Evolutionary conservation across 345 rosid species (phyloP).

Genomic region (Psidium guajava): DNA sequence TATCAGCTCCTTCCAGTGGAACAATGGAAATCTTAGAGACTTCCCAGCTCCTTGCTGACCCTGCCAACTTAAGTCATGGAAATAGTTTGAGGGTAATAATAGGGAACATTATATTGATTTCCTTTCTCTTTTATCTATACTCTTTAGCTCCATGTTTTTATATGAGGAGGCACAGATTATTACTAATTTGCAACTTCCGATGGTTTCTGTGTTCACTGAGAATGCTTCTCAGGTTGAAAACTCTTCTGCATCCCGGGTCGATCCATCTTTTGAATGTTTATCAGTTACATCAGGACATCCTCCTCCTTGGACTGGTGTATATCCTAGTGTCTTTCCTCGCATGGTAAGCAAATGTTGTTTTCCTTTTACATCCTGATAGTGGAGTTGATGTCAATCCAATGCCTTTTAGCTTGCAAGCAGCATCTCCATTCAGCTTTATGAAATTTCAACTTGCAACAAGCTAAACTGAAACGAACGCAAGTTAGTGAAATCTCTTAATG

Average conservation of each 20-base stretch:
- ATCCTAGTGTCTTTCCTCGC: constrained; percentile 29
- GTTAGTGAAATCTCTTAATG: neutral
- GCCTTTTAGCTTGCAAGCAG: neutral
- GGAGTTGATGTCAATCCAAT: neutral
- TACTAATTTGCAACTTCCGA: neutral
- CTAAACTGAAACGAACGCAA: neutral
- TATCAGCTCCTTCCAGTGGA: constrained; percentile 40
- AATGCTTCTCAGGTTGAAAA: constrained; percentile 4
- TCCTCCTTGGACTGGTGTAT: constrained; percentile 24
- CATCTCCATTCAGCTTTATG: neutral
- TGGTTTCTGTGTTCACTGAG: constrained; percentile 29
- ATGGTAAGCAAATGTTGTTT: constrained; percentile 27
- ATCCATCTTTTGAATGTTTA: constrained; percentile 37
- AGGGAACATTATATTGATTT: neutral
- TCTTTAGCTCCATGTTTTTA: neutral
- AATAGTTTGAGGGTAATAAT: neutral
- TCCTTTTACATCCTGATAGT: neutral
- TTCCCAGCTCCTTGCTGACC: constrained; percentile 22
- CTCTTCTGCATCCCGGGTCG: constrained; percentile 11
- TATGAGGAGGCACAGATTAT: neutral
- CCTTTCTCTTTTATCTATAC: neutral
- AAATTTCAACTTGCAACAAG: neutral
- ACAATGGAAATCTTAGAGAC: constrained; percentile 33
- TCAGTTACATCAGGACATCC: constrained; percentile 44
- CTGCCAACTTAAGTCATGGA: neutral